phyloP scores from a whole-genome alignment of 257 asterid genomes.

The Ophiorrhiza pumila region DNA sequence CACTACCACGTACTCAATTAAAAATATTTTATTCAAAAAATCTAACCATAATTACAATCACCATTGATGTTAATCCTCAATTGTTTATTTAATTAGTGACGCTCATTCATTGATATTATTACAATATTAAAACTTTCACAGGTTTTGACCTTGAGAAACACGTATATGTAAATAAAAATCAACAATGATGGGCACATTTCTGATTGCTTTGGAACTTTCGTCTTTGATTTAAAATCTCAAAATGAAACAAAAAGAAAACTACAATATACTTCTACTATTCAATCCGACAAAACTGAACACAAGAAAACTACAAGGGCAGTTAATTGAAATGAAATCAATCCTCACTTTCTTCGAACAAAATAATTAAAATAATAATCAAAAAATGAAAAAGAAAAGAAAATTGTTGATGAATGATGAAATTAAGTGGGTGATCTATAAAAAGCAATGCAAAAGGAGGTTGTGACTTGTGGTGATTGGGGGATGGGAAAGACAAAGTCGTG shows the following conservation, averaged over 20 bases:
- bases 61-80: too few species aligned
- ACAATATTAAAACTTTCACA: too few species aligned
- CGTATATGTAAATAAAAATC: too few species aligned
- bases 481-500: constrained; percentile 27
- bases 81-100: too few species aligned
- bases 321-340: constrained; percentile 1
- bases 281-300: constrained; percentile 7
- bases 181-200: too few species aligned
- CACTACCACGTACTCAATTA: too few species aligned
- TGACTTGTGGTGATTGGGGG: not conserved
- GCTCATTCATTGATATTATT: too few species aligned
- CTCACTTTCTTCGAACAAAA: not conserved
- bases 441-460: not conserved
- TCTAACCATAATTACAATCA: too few species aligned
- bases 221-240: not conserved
- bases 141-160: too few species aligned
- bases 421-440: not conserved
- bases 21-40: too few species aligned
- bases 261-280: not conserved
- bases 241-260: not conserved
- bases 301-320: constrained; percentile 15
- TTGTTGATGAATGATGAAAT: not conserved
- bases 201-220: not conserved
- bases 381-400: not conserved
- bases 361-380: not conserved